Base-by-base conservation (phyloP, 1,139 yeast genomes). In the Candida sojae region DNA sequence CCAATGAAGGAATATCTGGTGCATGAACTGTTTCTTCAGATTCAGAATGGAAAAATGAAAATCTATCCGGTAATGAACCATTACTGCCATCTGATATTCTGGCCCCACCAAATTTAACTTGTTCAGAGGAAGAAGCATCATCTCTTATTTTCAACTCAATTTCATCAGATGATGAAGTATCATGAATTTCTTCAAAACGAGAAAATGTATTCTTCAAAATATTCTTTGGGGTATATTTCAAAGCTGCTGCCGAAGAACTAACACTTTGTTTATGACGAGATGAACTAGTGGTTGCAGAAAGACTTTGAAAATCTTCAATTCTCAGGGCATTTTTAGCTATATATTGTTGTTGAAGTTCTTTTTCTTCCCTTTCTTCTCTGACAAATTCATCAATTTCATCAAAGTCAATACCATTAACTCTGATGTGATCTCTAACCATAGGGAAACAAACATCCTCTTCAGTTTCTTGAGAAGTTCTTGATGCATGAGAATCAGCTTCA, bases 401-500 rank as follows among this genome's bases (percentile, higher is more conserved):
- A 59, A 86, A 86, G 64, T 87, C 92, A 55, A 87, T 86, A 11
- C 92, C 93, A 54, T 83, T 83, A 39, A 84, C 74, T 53, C 88
- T 75, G 10, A 81, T 76, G 57, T 83, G 86, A 57, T 85, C 89
- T 23, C 89, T 83, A 45, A 84, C 75, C 89, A 90, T 87, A 1
- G 99, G 98, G 70, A 92, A 91, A 74, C 98, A 93, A 42, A 93
- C 99, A 77, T 93, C 98, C 63, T 92, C 97, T 62, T 92, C 98
- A 0, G 97, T 90, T 62, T 88, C 96, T 59, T 86, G 90, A 1
- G 90, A 83, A 23, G 84, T 79, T 54, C 90, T 75, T 9, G 88
- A 83, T 1, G 84, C 88, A 57, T 83, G 88, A 2, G 92, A 86
- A 57, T 81, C 87, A 10, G 78, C 79, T 54, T 86, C 92, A 53